Evolutionary conservation across 345 rosid species (phyloP).

Genomic region (Angophora floribunda): DNA sequence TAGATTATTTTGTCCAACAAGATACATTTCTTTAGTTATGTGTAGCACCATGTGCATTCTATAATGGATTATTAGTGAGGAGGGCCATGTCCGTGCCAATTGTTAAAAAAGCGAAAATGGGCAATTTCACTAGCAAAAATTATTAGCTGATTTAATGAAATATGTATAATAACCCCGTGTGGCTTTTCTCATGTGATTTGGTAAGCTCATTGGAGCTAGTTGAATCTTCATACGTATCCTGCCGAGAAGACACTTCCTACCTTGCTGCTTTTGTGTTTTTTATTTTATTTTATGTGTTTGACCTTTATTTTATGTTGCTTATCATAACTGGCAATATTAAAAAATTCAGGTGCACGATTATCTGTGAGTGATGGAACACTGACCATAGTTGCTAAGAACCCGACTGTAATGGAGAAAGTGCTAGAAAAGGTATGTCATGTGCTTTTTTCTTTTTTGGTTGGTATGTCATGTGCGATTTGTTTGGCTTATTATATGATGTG

Average conservation of each 20-base stretch:
- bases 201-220: background rate
- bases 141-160: background rate
- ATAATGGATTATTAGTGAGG: background rate
- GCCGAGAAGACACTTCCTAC: background rate
- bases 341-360: constrained; percentile 63
- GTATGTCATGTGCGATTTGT: constrained; percentile 11
- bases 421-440: constrained; percentile 55
- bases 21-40: background rate
- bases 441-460: too few species aligned
- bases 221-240: background rate
- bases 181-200: background rate
- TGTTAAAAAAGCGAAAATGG: background rate
- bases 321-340: background rate
- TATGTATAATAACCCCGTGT: background rate
- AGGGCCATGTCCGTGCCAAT: background rate
- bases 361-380: constrained; percentile 71
- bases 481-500: background rate
- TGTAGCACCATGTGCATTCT: background rate
- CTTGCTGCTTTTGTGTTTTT: background rate
- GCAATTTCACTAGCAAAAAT: background rate
- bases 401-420: constrained; percentile 63
- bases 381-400: constrained; percentile 78
- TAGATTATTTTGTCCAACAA: background rate
- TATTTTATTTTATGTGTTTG: background rate
- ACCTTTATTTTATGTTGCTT: background rate